Evolutionary conservation across 78 protist genomes (phyloP), one percentile per base, ranked within the genome.

Genomic region (Abeoforma whisleri): DNA sequence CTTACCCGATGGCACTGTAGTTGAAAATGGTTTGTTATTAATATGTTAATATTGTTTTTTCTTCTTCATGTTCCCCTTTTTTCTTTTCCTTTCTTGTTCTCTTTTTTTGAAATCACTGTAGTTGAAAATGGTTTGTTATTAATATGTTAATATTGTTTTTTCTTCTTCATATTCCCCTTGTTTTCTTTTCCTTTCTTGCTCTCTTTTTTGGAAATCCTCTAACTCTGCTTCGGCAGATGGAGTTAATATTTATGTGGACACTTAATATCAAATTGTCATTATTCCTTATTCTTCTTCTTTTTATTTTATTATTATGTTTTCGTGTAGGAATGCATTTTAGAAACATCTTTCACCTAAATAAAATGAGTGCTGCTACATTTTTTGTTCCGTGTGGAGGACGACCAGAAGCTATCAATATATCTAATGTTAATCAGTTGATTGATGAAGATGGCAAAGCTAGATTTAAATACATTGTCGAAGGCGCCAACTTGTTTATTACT

Each of bases 361-460:
- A 76, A 35, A 2, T 0, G 48, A 48, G 28, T 25, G 0, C 16
- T 32, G 84, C 91, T n/a, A 90, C 90, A 85, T 23, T 94, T 68
- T 93, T 94, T 30, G 94, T 94, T 8, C 97, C 97, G 48, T 94
- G 96, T 83, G 97, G 97, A 28, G 97, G 97, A 8, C 89, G 97
- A 28, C 97, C 97, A 28, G 94, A 83, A 37, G 38, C 95, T 1
- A 87, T 94, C 74, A 89, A 89, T 82, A 2, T 77, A 37, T 5
- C 38, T 62, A 94, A 94, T 86, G 94, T 92, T 37, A 40, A 76
- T 35, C 0, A 16, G 36, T 12, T 85, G 62, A n/a, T 76, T 28
- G 86, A 1, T 30, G 89, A 79, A 40, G 74, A 62, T 0, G 39
- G 40, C 1, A 90, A 87, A 68, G 68, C 87, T 68, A 68, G 76